Evolutionary conservation across 108 stramenopile genomes (phyloP), one percentile per base, ranked within the genome.

Genomic region (Stephanodiscus minutulus): DNA sequence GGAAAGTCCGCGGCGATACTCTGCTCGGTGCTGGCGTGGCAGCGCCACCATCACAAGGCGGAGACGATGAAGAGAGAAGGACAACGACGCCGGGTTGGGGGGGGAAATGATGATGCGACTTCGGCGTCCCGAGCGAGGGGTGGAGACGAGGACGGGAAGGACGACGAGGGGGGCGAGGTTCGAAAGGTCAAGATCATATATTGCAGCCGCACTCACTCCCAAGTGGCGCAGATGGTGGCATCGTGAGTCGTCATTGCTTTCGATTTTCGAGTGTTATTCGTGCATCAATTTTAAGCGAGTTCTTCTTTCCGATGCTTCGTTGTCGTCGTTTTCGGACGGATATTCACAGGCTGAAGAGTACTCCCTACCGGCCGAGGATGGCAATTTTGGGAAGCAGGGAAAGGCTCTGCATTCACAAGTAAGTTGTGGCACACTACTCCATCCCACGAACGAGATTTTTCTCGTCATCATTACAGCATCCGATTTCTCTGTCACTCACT

Each of bases 221-320:
- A 98, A 62, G 87, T 98, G 20, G 76, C 85, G 18, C 97, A 98
- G 72, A 97, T 98, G 81, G 90, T 96, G n/a, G 66, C 76, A 21
- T 95, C 96, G 66, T 78, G 64, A 73, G 72, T 73, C 37, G n/a
- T 11, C 1, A 27, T 56, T 15, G 53, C 2, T 22, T 12, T 18
- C 3, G 1, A 8, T 59, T 44, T 28, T 47, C 7, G 22, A 21
- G 56, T 22, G 2, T n/a, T 35, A n/a, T 46, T 10, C 27, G 4
- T 56, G 29, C 0, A 33, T 18, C 2, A 18, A 11, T 62, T 15
- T 25, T 53, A 0, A 22, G 48, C 18, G 8, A 7, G 12, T 48
- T 47, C 2, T 50, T 50, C 22, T 3, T 36, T 37, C 44, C 18
- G 24, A 3, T 9, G 8, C 17, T 44, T 22, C 17, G 25, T 47